These are phyloP conservation scores for Volvox carteri DNA, from an alignment of 163 green algal species.

Conservation along the genomic window DNA sequence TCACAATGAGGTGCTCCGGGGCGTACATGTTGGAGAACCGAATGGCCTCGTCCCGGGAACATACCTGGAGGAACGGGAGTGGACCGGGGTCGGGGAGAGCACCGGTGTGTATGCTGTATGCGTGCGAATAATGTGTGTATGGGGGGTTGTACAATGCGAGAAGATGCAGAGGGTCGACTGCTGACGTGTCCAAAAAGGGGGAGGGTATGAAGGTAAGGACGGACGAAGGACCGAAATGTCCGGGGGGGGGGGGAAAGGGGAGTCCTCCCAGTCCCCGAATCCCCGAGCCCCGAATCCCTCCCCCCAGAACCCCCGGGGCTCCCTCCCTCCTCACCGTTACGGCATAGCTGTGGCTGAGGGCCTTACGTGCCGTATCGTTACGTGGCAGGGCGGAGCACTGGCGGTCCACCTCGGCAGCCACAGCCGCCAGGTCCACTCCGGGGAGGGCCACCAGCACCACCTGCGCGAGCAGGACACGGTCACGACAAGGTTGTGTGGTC, in stretches of 20 bases:
- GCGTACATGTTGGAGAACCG: conserved; percentile 96
- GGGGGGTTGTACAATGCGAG: too few relatives aligned
- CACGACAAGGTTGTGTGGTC: too few relatives aligned
- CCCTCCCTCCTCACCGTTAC: conserved; percentile 83
- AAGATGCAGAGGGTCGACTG: too few relatives aligned
- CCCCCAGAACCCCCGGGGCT: too few relatives aligned
- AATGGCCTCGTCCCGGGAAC: conserved; percentile 74
- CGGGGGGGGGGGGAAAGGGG: too few relatives aligned
- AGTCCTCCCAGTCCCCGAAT: too few relatives aligned
- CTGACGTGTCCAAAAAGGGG: too few relatives aligned
- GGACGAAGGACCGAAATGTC: too few relatives aligned
- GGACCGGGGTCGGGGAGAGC: not conserved
- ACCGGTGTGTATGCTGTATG: too few relatives aligned
- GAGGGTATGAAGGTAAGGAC: too few relatives aligned
- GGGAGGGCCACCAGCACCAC: conserved; percentile 96
- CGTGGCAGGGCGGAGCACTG: conserved; percentile 92
- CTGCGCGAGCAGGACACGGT: conserved; percentile 53
- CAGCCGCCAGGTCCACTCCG: conserved; percentile 86
- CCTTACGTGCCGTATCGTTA: conserved; percentile 86
- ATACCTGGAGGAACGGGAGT: conserved; percentile 16
- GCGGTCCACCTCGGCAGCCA: conserved; percentile 84
- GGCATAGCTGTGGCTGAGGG: conserved; percentile 92
- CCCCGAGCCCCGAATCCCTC: too few relatives aligned
- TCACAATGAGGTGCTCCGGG: conserved; percentile 99
- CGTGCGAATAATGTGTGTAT: too few relatives aligned